Base-by-base conservation (phyloP, 352 stramenopile species). In the Peronosclerospora sorghi region DNA sequence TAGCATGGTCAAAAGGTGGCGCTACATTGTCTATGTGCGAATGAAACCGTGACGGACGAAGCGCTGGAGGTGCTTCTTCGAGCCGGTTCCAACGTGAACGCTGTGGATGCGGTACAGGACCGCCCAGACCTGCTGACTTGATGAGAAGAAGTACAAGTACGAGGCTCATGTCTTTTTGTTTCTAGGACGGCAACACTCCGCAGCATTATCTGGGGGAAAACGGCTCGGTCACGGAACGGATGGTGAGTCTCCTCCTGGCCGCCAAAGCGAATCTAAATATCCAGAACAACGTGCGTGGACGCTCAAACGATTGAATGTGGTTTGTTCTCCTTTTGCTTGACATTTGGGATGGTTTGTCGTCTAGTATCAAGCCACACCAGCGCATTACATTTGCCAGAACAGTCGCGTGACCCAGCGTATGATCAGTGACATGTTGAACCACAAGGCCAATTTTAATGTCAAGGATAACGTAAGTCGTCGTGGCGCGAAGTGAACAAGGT, bases 311-410 rank as follows among this genome's bases (percentile, higher is more conserved):
- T n/a, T n/a, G n/a, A n/a, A n/a, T n/a, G n/a, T n/a, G n/a, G n/a
- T n/a, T n/a, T n/a, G n/a, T n/a, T n/a, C n/a, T n/a, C n/a, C n/a
- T n/a, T n/a, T 19, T 39, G 21, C 3, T 26, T 26, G 21, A 26
- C 21, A 26, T 26, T 26, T 7, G 21, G 4, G 21, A 14, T 32
- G 43, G 9, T 42, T 34, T 13, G 44, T 8, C 35, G 5, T 32
- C 20, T 18, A 86, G 75, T 91, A 88, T 51, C 63, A 80, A 58
- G 67, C 73, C 23, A 86, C 70, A 2, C 60, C 78, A 41, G 72
- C 81, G 27, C 73, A 91, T 61, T 79, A 71, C 40, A 48, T 91
- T 21, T 81, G 72, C 39, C 75, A 91, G 47, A 85, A 81, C 48
- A 72, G 55, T 27, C 41, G 45, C 0, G 48, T 86, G 14, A 71